Evolutionary conservation across 1,139 yeast species (phyloP), one percentile per base, ranked within the genome.

Genomic region (Sugiyamaella sp.): DNA sequence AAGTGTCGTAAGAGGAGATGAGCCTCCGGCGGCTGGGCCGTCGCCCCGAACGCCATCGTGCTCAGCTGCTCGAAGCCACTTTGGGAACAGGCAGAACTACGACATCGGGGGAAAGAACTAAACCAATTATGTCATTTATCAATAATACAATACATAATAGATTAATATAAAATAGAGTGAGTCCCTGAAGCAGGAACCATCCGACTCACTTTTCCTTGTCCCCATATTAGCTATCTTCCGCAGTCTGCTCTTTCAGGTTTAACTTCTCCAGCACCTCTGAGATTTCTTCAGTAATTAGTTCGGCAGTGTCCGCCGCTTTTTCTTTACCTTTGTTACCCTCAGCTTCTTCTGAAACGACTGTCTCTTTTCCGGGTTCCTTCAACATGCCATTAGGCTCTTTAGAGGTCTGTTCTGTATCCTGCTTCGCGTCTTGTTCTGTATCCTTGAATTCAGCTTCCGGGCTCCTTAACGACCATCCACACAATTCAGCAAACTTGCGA

Each of bases 401-500:
- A 16, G 5, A 20, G 17, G 14, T 19, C 14, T 44, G 16, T n/a
- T 16, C 6, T 19, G 9, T 19, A 12, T 44, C 40, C 39, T 44
- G 32, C n/a, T 20, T 16, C 25, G 5, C 8, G 6, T 29, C 47
- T 10, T 21, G 16, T 3, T 29, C 47, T 19, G 19, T 29, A 5
- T 39, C 21, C 43, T 21, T 9, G 6, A 16, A 12, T 16, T 4
- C 29, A 12, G 10, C 27, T 40, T 21, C 19, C 24, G 14, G 3
- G 2, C 12, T 17, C 2, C 19, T 19, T 14, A 48, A 69, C 0
- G 67, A 66, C 96, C 96, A 88, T 0, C 89, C 95, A 53, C 86
- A 70, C 39, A 74, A 64, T 19, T 74, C 70, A 17, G 82, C 82
- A 41, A 90, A 66, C 40, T 69, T 65, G 29, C 75, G 76, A 0